Conservation (phyloP, 352 stramenopile species). For the Phytophthora idaei region DNA sequence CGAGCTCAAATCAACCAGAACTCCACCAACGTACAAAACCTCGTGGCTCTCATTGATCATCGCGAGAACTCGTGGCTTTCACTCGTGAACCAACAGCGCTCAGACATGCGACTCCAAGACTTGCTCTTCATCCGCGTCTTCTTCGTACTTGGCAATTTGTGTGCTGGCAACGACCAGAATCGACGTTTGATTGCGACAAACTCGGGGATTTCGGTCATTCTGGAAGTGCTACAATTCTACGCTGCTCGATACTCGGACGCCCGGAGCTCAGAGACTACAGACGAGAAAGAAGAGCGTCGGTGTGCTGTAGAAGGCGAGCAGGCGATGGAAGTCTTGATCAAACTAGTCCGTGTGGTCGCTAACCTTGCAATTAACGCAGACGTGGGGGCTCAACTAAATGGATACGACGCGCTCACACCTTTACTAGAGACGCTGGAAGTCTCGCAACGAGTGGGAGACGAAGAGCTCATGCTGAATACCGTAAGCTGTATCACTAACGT, state of each 20-base stretch:
- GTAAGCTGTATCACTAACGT: conserved; percentile 90
- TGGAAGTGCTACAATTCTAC: conserved; percentile 58
- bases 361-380: conserved; percentile 86
- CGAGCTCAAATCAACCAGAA: conserved; percentile 72
- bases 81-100: conserved; percentile 40
- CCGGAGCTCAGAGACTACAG: conserved; percentile 1
- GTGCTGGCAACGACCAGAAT: conserved; percentile 83
- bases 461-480: conserved; percentile 90
- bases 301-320: conserved; percentile 21
- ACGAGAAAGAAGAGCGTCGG: conserved; percentile 18
- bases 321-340: conserved; percentile 75
- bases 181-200: conserved; percentile 48
- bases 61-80: conserved; percentile 45
- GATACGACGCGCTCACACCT: conserved; percentile 30
- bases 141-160: conserved; percentile 89
- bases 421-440: conserved; percentile 56
- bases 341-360: conserved; percentile 78
- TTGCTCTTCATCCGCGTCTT: conserved; percentile 74
- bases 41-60: conserved; percentile 56
- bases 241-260: conserved; percentile 37
- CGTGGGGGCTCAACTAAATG: conserved; percentile 54
- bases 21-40: conserved; percentile 41
- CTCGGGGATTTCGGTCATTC: conserved; percentile 38
- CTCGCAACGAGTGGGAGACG: conserved; percentile 40
- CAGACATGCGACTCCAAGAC: conserved; percentile 52